These are phyloP conservation scores for Debaryomyces fabryi DNA, from an alignment of 1,139 yeast genomes.

Conservation along the genomic window DNA sequence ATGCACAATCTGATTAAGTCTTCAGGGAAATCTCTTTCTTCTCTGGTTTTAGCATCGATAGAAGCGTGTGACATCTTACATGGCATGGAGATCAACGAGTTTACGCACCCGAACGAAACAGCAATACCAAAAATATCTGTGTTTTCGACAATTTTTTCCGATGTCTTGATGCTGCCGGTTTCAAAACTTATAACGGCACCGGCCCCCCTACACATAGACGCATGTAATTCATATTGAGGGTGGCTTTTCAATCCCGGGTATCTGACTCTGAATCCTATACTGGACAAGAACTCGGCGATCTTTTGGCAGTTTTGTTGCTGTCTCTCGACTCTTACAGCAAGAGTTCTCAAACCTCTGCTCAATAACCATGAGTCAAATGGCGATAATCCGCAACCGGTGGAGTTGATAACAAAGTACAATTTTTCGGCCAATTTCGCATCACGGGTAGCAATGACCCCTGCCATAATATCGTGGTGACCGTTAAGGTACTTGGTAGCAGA, in stretches of 20 bases:
- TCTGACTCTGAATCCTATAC: slow-evolving; percentile 67
- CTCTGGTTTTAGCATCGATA: slow-evolving; percentile 82
- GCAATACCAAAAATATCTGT: slow-evolving; percentile 84
- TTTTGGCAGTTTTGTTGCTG: slow-evolving; percentile 79
- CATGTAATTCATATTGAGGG: slow-evolving; percentile 80
- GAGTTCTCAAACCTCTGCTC: slow-evolving; percentile 82
- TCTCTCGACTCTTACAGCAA: slow-evolving; percentile 81
- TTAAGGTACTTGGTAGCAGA: slow-evolving; percentile 89
- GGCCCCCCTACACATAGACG: slow-evolving; percentile 76
- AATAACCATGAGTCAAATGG: slow-evolving; percentile 92
- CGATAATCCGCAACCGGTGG: slow-evolving; percentile 87
- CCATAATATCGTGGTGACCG: slow-evolving; percentile 97
- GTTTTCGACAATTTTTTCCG: slow-evolving; percentile 75
- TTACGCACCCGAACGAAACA: slow-evolving; percentile 93
- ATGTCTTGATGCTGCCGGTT: slow-evolving; percentile 70
- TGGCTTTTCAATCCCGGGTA: slow-evolving; percentile 83
- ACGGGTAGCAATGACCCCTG: slow-evolving; percentile 82
- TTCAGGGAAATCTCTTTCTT: slow-evolving; percentile 88
- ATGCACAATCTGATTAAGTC: slow-evolving; percentile 86
- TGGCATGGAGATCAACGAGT: slow-evolving; percentile 88
- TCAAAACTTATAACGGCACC: slow-evolving; percentile 91
- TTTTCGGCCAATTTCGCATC: slow-evolving; percentile 64
- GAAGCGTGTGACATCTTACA: slow-evolving; percentile 98
- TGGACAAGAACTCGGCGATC: slow-evolving; percentile 72
- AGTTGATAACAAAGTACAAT: slow-evolving; percentile 75